These are phyloP conservation scores for Colletotrichum spaethianum DNA, from an alignment of 2,329 filamentous ascomycete genomes.

Conservation along the genomic window DNA sequence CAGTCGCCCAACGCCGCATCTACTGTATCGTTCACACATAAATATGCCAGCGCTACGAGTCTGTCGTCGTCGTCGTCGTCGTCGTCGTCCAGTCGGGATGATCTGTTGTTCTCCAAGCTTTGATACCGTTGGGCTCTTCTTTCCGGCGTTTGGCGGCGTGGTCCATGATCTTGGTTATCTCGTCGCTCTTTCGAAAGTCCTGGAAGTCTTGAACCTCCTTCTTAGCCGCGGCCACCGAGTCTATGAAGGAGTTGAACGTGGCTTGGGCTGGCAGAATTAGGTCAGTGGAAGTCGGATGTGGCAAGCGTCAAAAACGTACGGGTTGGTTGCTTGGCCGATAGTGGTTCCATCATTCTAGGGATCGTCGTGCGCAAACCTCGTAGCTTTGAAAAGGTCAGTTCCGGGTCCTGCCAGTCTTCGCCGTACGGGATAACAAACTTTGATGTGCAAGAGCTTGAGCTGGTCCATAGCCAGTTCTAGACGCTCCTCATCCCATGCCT, in stretches of 20 bases:
- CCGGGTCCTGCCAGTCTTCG: not conserved
- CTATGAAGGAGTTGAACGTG: conserved; percentile 62
- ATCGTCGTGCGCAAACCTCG: conserved; percentile 64
- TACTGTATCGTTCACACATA: no score
- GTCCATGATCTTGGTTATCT: conserved; percentile 64
- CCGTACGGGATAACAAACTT: conserved; percentile 54
- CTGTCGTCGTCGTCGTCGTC: conserved; percentile 46
- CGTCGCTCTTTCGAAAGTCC: conserved; percentile 61
- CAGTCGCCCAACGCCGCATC: conserved; percentile 17
- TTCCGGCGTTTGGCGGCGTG: conserved; percentile 67
- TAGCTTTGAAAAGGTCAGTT: conserved; percentile 52
- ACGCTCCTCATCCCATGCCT: conserved; percentile 63
- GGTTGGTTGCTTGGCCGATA: conserved; percentile 64
- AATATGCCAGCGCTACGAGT: not conserved
- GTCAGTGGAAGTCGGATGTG: not conserved
- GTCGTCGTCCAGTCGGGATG: conserved; percentile 69
- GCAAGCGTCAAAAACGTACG: conserved; percentile 58
- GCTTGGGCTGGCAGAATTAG: conserved; percentile 61
- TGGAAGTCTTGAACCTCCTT: conserved; percentile 67
- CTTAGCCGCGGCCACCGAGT: conserved; percentile 62
- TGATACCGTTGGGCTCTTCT: conserved; percentile 69
- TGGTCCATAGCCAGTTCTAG: conserved; percentile 65
- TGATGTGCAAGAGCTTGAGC: conserved; percentile 68
- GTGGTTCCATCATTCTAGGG: conserved; percentile 65
- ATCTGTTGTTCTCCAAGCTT: conserved; percentile 71